A percentile compares a stretch with the other conserved stretches of the same genome.
phyloP scores from a whole-genome alignment of 2,329 filamentous ascomycete species.

The Alternaria novae-zelandiae region DNA sequence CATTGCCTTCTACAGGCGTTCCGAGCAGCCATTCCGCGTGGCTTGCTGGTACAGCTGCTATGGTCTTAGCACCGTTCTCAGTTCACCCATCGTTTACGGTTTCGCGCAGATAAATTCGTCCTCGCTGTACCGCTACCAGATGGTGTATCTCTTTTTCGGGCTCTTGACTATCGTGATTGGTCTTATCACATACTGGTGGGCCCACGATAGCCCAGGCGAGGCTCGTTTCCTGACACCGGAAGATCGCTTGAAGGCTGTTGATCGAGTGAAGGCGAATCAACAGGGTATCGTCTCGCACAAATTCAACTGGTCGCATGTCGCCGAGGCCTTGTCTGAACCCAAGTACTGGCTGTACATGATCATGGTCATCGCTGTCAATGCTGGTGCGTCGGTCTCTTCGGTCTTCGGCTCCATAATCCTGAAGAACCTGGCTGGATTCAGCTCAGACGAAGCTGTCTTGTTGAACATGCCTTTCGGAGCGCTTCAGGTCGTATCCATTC shows the following conservation, averaged over 20 bases:
- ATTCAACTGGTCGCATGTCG: conserved; percentile 70
- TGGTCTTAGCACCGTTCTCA: conserved; percentile 65
- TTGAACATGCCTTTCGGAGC: conserved; percentile 60
- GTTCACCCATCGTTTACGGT: conserved; percentile 66
- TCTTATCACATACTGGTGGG: conserved; percentile 50
- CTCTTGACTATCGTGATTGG: conserved; percentile 50
- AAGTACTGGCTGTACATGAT: conserved; percentile 57
- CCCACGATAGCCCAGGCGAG: conserved; percentile 65
- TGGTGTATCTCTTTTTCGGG: conserved; percentile 56
- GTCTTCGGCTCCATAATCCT: conserved; percentile 65
- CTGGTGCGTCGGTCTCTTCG: conserved; percentile 59
- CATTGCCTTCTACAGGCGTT: conserved; percentile 30
- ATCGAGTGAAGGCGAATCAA: conserved; percentile 74
- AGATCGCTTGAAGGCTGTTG: conserved; percentile 72
- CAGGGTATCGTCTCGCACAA: conserved; percentile 73
- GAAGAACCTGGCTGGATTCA: conserved; percentile 65
- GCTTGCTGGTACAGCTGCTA: conserved; percentile 71
- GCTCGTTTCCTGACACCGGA: conserved; percentile 66
- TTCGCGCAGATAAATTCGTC: conserved; percentile 63
- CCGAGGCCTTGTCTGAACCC: conserved; percentile 62
- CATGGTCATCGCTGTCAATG: conserved; percentile 32
- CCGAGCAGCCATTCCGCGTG: conserved; percentile 27
- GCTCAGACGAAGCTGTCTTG: conserved; percentile 64
- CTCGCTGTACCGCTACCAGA: conserved; percentile 67
- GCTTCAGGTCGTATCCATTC: conserved; percentile 29